Percentiles rank a stretch among this genome's conserved stretches.
Conservation (phyloP, 805 yeast genomes). For the Cyberlindnera americana region DNA sequence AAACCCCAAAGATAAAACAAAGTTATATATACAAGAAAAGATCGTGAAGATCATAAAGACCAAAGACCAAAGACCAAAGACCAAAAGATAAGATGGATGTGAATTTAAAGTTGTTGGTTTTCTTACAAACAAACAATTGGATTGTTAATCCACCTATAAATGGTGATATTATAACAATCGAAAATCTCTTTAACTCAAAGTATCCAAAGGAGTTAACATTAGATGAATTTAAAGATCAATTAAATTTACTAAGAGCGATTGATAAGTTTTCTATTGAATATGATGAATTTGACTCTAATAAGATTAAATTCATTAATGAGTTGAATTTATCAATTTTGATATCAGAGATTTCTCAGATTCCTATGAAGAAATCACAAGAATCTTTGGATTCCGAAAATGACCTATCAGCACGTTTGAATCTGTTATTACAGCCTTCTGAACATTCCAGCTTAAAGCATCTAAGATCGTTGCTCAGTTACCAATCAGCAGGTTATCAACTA, state of each 20-base stretch:
- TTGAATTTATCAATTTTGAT: constrained; percentile 12
- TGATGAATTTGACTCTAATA: constrained; percentile 1
- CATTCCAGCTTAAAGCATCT: constrained; percentile 13
- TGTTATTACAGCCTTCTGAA: constrained; percentile 1
- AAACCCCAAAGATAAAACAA: too few species aligned
- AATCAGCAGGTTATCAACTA: constrained; percentile 39
- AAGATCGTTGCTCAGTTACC: constrained; percentile 25
- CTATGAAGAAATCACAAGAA: too few species aligned
- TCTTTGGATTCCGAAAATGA: too few species aligned
- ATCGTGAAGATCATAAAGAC: too few species aligned
- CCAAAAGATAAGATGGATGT: not conserved
- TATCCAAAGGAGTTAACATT: not conserved
- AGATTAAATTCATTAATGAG: constrained; percentile 20
- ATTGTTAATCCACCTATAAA: constrained; percentile 15
- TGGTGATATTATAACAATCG: constrained; percentile 15
- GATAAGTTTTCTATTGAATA: constrained; percentile 14
- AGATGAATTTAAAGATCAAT: constrained; percentile 9
- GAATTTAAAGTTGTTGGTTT: constrained; percentile 7
- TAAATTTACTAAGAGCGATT: constrained; percentile 6
- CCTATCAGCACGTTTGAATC: not conserved
- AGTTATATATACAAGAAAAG: too few species aligned
- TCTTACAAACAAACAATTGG: constrained; percentile 12
- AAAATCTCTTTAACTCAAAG: constrained; percentile 14
- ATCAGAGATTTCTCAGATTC: not conserved
- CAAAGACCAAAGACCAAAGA: too few species aligned